phyloP scores from a whole-genome alignment of 495 filamentous ascomycete genomes.

The Hypoxylon fragiforme region DNA sequence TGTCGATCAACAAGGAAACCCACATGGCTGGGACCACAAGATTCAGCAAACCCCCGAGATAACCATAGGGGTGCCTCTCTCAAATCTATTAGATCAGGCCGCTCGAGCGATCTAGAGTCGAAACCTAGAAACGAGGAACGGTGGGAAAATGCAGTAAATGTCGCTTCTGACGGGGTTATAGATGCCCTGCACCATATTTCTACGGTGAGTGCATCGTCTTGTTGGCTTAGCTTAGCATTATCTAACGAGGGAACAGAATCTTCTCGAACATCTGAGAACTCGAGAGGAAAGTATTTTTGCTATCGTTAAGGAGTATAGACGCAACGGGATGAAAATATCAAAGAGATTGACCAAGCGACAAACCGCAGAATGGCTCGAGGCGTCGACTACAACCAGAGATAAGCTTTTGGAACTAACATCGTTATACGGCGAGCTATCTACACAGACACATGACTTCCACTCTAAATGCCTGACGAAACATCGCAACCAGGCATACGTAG shows the following conservation, averaged over 20 bases:
- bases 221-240: neutral
- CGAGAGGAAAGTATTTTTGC: conserved; percentile 20
- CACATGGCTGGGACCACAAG: neutral
- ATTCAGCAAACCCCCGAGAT: neutral
- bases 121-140: conserved; percentile 2
- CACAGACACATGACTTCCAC: conserved; percentile 14
- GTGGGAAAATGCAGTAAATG: conserved; percentile 26
- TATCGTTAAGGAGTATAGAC: conserved; percentile 21
- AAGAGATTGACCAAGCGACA: conserved; percentile 15
- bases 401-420: conserved; percentile 15
- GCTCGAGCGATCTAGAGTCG: neutral
- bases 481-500: conserved; percentile 18
- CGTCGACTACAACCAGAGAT: conserved; percentile 4
- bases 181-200: conserved; percentile 27
- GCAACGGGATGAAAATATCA: conserved; percentile 15
- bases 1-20: neutral
- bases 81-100: neutral
- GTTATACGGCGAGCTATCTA: conserved; percentile 22
- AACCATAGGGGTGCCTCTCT: neutral
- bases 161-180: conserved; percentile 15
- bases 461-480: conserved; percentile 13
- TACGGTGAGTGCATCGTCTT: conserved; percentile 6
- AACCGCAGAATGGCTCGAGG: conserved; percentile 9
- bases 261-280: conserved; percentile 24
- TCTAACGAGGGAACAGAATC: conserved; percentile 7